phyloP scores from a whole-genome alignment of 2,329 filamentous ascomycete species.

The Fusarium bactridioides region DNA sequence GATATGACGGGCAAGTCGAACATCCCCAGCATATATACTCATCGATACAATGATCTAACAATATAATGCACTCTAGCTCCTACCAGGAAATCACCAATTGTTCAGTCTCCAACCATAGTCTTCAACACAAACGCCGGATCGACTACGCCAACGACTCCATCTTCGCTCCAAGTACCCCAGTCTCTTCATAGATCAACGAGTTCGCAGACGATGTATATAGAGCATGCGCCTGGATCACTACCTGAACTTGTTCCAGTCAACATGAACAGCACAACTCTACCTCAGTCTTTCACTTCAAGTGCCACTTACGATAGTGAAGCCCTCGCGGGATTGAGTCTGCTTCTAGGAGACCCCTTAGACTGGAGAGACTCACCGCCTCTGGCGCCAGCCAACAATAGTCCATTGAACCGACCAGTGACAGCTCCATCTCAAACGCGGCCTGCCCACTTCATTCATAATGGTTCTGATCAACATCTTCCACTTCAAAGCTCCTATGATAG shows the following conservation, averaged over 20 bases:
- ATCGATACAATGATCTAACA: background rate
- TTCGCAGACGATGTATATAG: background rate
- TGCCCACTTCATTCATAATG: background rate
- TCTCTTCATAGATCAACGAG: background rate
- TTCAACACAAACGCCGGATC: background rate
- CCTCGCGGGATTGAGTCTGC: slow-evolving; percentile 1
- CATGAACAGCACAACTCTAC: background rate
- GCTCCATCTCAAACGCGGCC: background rate
- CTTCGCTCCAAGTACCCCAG: background rate
- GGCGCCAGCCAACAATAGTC: background rate
- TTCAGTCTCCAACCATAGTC: background rate
- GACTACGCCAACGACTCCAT: too few relatives aligned
- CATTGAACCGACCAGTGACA: background rate
- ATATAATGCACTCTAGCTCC: background rate
- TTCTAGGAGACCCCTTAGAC: slow-evolving; percentile 10
- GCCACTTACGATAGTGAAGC: background rate
- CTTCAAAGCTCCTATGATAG: background rate
- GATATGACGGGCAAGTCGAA: background rate
- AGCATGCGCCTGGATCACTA: background rate
- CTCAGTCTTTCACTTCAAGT: background rate
- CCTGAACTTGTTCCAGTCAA: slow-evolving; percentile 19
- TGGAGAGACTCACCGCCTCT: background rate
- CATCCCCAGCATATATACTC: too few relatives aligned
- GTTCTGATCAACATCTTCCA: background rate
- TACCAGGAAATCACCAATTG: background rate